Conservation (phyloP, 352 stramenopile genomes). For the Phytophthora citrophthora region DNA sequence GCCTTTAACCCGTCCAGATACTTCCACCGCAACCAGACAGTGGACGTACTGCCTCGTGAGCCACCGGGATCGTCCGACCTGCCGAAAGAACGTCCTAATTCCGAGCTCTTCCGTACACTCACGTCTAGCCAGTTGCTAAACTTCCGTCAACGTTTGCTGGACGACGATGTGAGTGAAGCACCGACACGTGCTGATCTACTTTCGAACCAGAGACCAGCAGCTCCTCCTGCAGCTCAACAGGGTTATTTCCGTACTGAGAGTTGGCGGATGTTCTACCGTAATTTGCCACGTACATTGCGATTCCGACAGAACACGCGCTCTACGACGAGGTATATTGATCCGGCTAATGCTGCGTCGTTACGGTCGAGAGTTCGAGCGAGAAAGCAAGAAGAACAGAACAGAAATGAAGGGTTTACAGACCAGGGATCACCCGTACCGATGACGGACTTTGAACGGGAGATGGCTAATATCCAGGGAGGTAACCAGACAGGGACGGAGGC, state of each 20-base stretch:
- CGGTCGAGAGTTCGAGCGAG: conserved; percentile 57
- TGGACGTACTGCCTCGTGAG: conserved; percentile 66
- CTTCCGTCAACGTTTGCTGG: conserved; percentile 56
- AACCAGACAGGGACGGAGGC: conserved; percentile 14
- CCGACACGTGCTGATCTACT: conserved; percentile 26
- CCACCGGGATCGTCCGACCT: conserved; percentile 26
- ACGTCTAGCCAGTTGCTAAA: conserved; percentile 73
- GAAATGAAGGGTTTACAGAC: conserved; percentile 36
- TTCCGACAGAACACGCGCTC: conserved; percentile 83
- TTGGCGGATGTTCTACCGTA: conserved; percentile 74
- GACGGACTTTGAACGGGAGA: conserved; percentile 66
- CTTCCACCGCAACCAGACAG: conserved; percentile 79
- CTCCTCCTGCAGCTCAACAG: conserved; percentile 14
- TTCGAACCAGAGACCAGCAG: conserved; percentile 3
- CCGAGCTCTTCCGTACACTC: conserved; percentile 75
- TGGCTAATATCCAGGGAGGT: conserved; percentile 32
- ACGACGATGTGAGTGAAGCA: conserved; percentile 48
- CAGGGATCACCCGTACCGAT: conserved; percentile 33
- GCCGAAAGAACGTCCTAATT: conserved; percentile 53
- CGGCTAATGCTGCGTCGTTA: conserved; percentile 69
- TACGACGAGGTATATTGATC: conserved; percentile 80
- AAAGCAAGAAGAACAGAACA: conserved; percentile 53
- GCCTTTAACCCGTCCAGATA: conserved; percentile 32
- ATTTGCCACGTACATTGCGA: conserved; percentile 65
- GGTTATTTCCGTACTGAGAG: conserved; percentile 43